A percentile compares a stretch with the other conserved stretches of the same genome.
Conservation (phyloP, 306 rosid genomes). For the Pterocarpus santalinus region DNA sequence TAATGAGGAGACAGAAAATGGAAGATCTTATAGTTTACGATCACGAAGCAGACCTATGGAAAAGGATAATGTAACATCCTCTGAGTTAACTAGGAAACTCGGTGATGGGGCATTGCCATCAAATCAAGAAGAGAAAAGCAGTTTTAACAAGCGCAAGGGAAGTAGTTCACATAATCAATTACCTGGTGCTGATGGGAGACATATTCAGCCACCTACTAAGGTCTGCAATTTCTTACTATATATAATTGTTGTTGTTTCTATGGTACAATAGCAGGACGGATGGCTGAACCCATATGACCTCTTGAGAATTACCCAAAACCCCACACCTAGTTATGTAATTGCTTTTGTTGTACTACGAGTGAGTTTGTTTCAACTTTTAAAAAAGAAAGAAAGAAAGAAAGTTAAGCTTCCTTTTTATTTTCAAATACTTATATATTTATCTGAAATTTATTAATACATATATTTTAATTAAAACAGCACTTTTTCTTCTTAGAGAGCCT, state of each 20-base stretch:
- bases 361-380: no score
- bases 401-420: no score
- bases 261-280: neutral
- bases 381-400: no score
- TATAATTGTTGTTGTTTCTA: neutral
- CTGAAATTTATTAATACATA: no score
- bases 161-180: constrained; percentile 46
- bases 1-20: constrained; percentile 38
- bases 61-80: constrained; percentile 35
- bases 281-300: neutral
- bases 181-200: constrained; percentile 43
- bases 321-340: constrained; percentile 7
- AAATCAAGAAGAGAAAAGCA: constrained; percentile 45
- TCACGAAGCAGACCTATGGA: constrained; percentile 40
- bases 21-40: constrained; percentile 50
- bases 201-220: constrained; percentile 61
- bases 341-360: neutral
- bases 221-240: constrained; percentile 46
- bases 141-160: constrained; percentile 43
- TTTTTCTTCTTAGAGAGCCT: no score
- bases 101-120: constrained; percentile 41
- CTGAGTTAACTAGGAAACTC: constrained; percentile 42
- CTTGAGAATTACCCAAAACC: neutral
- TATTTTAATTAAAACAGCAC: no score
- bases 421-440: no score